phyloP scores from a whole-genome alignment of 179 eudicot species.

The Beta corolliflora region DNA sequence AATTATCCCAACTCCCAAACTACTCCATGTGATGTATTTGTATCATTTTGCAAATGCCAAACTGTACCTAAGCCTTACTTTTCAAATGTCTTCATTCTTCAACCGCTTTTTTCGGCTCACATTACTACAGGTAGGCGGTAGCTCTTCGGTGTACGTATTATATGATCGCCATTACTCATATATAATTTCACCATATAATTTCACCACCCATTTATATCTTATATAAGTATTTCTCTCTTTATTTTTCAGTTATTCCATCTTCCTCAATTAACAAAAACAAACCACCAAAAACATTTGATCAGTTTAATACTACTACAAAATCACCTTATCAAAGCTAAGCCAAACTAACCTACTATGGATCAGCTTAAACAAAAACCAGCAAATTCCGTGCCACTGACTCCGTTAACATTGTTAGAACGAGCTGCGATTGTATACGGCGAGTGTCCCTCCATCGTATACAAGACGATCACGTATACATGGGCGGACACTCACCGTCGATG shows the following conservation, averaged over 20 bases:
- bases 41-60: background rate
- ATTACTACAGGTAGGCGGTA: slow-evolving; percentile 18
- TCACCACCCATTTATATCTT: background rate
- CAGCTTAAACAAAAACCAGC: slow-evolving; percentile 23
- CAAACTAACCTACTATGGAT: slow-evolving; percentile 19
- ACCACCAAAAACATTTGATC: background rate
- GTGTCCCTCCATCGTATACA: slow-evolving; percentile 30
- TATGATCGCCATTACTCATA: background rate
- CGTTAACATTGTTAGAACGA: slow-evolving; percentile 28
- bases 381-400: slow-evolving; percentile 34
- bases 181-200: background rate
- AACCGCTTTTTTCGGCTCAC: slow-evolving; percentile 4
- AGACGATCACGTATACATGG: slow-evolving; percentile 48
- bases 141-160: background rate
- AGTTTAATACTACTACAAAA: background rate
- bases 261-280: background rate
- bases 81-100: background rate
- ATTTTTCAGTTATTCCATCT: background rate
- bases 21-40: background rate
- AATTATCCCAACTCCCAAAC: slow-evolving; percentile 11
- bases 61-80: background rate
- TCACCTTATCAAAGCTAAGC: background rate
- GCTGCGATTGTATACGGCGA: slow-evolving; percentile 31
- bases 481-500: slow-evolving; percentile 57
- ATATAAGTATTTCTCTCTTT: background rate